Base-by-base conservation (phyloP, 1,139 yeast species). In the Kodamaea sp. region DNA sequence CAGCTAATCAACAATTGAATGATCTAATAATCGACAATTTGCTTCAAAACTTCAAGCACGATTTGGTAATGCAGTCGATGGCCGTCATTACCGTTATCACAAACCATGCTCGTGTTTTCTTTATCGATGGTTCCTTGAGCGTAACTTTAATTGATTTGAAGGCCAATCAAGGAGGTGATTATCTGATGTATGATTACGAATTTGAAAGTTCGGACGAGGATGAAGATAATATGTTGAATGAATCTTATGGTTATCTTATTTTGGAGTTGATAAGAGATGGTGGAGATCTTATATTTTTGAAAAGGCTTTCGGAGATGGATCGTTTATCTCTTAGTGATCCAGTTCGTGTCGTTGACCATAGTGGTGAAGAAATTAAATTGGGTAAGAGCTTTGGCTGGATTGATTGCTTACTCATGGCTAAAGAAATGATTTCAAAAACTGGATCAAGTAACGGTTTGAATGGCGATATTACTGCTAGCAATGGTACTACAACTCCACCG, bases 181-280 rank as follows among this genome's bases (percentile, higher is more conserved):
- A 83, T 43, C 84, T 85, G 58, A 79, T 84, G 81, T 84, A 83
- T 55, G 90, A 84, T 58, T 84, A 81, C 57, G 92, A 84, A 53
- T 83, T 84, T 57, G 77, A 71, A 45, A 53, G 57, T 22, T 54
- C 58, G 2, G 62, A 59, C n/a, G 71, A 62, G 10, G 83, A 77
- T 34, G 62, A 60, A 9, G 63, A 59, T n/a, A 50, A 46, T 27
- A 42, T 42, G 10, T 39, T 36, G 6, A 43, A 46, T 6, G 70
- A 65, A 3, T 60, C 56, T 6, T 74, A 65, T 39, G 90, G 90
- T 1, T 83, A 78, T 50, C 65, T 84, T 37, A 81, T 84, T 10
- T 57, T 84, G 28, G 90, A 84, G 50, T 65, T 81, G 49, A 69
- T 78, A 39, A 74, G 73, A 46, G 70, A 73, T 42, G 68, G 67